Evolutionary conservation across 495 filamentous ascomycete species (phyloP).

Genomic region (Tetracladium marchalianum): DNA sequence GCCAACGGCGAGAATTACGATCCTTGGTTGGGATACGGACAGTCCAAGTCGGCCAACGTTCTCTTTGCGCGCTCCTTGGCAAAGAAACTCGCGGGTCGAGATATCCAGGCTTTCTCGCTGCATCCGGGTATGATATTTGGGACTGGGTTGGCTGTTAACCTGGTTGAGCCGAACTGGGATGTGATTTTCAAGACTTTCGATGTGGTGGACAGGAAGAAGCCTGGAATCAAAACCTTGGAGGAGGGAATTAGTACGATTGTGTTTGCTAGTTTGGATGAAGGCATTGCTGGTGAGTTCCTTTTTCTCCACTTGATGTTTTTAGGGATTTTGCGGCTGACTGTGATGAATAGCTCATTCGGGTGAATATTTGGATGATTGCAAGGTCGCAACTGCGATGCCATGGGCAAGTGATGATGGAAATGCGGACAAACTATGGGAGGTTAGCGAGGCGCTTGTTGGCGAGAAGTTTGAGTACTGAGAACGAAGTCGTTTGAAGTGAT

Average conservation of each 20-base stretch:
- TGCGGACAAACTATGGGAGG: slow-evolving; percentile 40
- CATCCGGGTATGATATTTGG: slow-evolving; percentile 30
- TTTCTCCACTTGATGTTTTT: too few relatives aligned
- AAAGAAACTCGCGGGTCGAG: slow-evolving; percentile 26
- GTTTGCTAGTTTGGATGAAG: too few relatives aligned
- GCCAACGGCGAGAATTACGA: slow-evolving; percentile 32
- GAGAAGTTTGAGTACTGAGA: slow-evolving; percentile 20
- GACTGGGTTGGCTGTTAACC: too few relatives aligned
- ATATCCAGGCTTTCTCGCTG: slow-evolving; percentile 27
- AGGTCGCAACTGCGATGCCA: background rate
- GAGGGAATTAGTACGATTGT: too few relatives aligned
- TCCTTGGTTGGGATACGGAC: slow-evolving; percentile 35
- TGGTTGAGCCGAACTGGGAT: too few relatives aligned
- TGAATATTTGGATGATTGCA: too few relatives aligned
- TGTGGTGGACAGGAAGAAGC: too few relatives aligned
- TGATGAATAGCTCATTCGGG: too few relatives aligned
- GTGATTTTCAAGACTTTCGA: too few relatives aligned
- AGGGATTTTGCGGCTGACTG: too few relatives aligned
- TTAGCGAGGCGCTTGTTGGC: slow-evolving; percentile 39
- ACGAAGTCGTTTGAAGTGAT: background rate
- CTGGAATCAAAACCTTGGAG: too few relatives aligned
- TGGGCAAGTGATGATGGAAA: slow-evolving; percentile 19
- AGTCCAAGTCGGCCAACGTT: slow-evolving; percentile 45
- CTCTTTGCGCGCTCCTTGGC: slow-evolving; percentile 35
- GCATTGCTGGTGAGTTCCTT: too few relatives aligned